Evolutionary conservation across 495 filamentous ascomycete species (phyloP), one percentile per base, ranked within the genome.

Genomic region (Aspergillus heteromorphus): DNA sequence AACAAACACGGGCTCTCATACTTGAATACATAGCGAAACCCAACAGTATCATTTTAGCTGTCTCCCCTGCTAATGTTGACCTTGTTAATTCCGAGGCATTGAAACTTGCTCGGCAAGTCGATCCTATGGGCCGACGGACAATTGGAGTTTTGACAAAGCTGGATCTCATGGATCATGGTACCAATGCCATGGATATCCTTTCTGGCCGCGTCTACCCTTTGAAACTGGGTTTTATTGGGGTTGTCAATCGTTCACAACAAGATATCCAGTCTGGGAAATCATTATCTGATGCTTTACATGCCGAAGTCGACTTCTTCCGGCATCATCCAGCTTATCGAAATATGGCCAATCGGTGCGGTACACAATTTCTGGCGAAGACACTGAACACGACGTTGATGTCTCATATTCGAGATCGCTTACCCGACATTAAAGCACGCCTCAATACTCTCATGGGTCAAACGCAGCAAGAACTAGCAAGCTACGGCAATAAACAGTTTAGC

Each of bases 361-460:
- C 93, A 7, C 92, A 96, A 52, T 97, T 88, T 65, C 75, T 99
- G 38, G 93, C 93, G 38, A 99, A 95, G 79, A 93, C 87, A 18
- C 79, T 99, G 50, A 99, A 97, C 64, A 84, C 84, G 38, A 97
- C 92, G 5, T 77, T 99, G 53, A 97, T 97, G 93, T 72, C 85
- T 16, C 93, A 99, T 64, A 99, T 99, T 66, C 88, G 93, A 34
- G 95, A 97, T 64, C 83, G 93, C 23, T 70, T 99, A 49, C 93
- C 93, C 4, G 93, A 99, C 71, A 99, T 99, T 72, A 99, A 99
- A 69, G 93, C 93, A 20, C 84, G 93, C 23, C 77, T 99, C 34
- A 99, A 99, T 63, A 99, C 93, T 0, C 70, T 99, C 48, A 99
- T 99, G 95, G 93, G 93, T 6, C 93, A 99, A 68, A 99, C 93